Percentiles rank a stretch among this genome's conserved stretches.
These are phyloP conservation scores for Crithidia thermophila DNA, from an alignment of 208 protist species.

Conservation along the genomic window DNA sequence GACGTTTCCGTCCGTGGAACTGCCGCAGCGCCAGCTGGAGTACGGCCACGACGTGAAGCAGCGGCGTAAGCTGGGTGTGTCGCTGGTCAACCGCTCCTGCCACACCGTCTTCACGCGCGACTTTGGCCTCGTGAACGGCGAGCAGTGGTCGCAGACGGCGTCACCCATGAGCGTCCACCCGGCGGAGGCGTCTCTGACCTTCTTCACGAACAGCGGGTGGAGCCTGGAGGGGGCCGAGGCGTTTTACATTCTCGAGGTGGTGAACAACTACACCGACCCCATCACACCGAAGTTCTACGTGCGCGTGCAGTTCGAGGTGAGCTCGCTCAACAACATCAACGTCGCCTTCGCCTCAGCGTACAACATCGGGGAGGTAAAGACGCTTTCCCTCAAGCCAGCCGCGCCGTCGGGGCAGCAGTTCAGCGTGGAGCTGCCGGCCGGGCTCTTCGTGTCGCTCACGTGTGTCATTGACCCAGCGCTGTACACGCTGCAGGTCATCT, in stretches of 20 bases:
- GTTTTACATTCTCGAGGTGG: slow-evolving; percentile 68
- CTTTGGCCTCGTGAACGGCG: slow-evolving; percentile 49
- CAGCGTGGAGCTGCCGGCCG: slow-evolving; percentile 31
- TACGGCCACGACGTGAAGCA: slow-evolving; percentile 44
- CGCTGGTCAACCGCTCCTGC: slow-evolving; percentile 52
- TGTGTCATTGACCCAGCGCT: slow-evolving; percentile 33
- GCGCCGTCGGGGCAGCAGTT: slow-evolving; percentile 25
- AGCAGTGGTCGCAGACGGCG: slow-evolving; percentile 49
- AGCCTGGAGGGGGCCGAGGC: slow-evolving; percentile 73
- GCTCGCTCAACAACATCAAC: slow-evolving; percentile 63
- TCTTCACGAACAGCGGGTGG: slow-evolving; percentile 70
- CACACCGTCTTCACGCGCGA: slow-evolving; percentile 42
- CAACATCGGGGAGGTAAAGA: slow-evolving; percentile 44
- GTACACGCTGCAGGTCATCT: slow-evolving; percentile 44
- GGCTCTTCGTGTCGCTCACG: slow-evolving; percentile 47
- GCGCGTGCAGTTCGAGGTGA: slow-evolving; percentile 73
- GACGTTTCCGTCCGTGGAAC: slow-evolving; percentile 47
- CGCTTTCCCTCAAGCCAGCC: slow-evolving; percentile 37
- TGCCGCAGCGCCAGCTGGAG: slow-evolving; percentile 55
- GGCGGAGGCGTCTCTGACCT: slow-evolving; percentile 56
- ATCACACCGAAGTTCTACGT: slow-evolving; percentile 48
- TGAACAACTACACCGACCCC: slow-evolving; percentile 43
- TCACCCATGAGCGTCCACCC: slow-evolving; percentile 51
- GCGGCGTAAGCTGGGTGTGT: slow-evolving; percentile 58
- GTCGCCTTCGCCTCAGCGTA: slow-evolving; percentile 37